These are phyloP conservation scores for Bolboschoenoplectus hybrid DNA, from an alignment of 202 grass and related monocot species.

Conservation along the genomic window DNA sequence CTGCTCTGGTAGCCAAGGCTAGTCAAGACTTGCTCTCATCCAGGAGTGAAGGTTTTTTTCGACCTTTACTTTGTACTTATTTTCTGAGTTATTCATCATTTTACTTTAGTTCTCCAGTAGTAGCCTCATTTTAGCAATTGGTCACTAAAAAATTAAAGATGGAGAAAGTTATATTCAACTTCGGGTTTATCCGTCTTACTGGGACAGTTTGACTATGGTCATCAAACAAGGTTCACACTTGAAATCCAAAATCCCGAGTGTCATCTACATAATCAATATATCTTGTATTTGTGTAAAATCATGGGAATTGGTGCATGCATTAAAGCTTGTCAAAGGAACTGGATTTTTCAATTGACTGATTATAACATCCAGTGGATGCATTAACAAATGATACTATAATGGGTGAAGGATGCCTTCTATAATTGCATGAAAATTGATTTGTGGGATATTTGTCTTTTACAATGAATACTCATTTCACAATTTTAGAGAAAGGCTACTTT, in stretches of 20 bases:
- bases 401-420: no score
- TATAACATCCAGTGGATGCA: background rate
- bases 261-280: background rate
- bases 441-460: background rate
- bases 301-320: background rate
- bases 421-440: background rate
- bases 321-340: background rate
- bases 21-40: conserved; percentile 77
- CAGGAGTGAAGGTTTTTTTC: conserved; percentile 72
- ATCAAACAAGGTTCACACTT: background rate
- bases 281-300: background rate
- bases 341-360: conserved; percentile 14
- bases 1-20: conserved; percentile 65
- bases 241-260: background rate
- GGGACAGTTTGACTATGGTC: background rate
- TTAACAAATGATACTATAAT: background rate
- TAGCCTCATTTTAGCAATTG: conserved; percentile 2
- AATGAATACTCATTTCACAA: conserved; percentile 12
- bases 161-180: background rate
- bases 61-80: background rate
- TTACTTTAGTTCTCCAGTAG: background rate
- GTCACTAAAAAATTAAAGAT: background rate
- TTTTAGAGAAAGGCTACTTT: conserved; percentile 79
- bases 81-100: background rate
- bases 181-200: background rate